A percentile compares a stretch with the other conserved stretches of the same genome.
These are phyloP conservation scores for Gossypium rotundifolium DNA, from an alignment of 345 rosid genomes.

Conservation along the genomic window DNA sequence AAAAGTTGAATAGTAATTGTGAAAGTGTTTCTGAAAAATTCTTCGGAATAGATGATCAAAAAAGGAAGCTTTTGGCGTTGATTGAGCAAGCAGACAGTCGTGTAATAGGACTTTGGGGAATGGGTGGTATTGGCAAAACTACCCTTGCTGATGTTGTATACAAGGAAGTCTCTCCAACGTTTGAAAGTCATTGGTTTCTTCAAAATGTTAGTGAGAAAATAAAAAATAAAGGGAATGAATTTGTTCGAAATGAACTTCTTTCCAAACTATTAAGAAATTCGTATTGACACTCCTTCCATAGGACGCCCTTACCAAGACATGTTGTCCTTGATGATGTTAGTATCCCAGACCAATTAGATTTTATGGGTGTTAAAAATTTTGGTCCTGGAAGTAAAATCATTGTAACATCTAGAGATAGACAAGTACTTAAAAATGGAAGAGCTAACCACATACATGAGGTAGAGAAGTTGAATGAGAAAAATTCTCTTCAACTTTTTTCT, in stretches of 20 bases:
- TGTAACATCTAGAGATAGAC: neutral
- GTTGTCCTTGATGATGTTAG: neutral
- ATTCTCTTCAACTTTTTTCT: neutral
- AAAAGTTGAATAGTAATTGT: neutral
- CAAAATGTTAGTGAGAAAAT: neutral
- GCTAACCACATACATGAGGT: neutral
- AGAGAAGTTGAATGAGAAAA: neutral
- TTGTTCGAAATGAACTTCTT: neutral
- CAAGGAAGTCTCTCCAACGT: neutral
- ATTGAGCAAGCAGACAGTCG: neutral
- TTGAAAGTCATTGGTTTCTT: neutral
- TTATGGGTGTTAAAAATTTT: neutral
- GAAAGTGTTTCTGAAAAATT: neutral
- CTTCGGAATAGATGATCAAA: neutral
- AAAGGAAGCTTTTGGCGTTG: neutral
- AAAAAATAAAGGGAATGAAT: neutral
- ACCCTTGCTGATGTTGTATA: neutral
- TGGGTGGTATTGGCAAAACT: neutral
- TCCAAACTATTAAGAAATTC: neutral
- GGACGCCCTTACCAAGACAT: neutral
- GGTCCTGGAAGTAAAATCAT: neutral
- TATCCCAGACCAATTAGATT: neutral
- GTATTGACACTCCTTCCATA: neutral
- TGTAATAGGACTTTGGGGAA: neutral
- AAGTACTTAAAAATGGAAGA: neutral